phyloP scores from a whole-genome alignment of 2,329 filamentous ascomycete genomes.

The Mollisia scopiformis region DNA sequence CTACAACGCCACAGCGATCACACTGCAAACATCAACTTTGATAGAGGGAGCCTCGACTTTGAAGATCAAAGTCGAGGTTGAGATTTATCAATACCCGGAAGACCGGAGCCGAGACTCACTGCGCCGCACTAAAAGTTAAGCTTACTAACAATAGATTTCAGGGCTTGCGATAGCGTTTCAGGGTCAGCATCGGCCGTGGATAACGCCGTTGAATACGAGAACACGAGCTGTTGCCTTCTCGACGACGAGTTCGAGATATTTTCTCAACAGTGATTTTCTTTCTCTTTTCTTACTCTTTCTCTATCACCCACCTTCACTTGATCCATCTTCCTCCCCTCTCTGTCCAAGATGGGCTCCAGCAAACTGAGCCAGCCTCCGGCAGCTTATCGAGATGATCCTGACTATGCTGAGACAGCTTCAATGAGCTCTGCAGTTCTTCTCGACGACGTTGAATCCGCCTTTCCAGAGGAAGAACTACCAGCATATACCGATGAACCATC shows the following conservation, averaged over 20 bases:
- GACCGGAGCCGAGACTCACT: background rate
- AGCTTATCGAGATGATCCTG: slow-evolving; percentile 19
- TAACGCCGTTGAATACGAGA: background rate
- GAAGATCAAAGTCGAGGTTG: no score
- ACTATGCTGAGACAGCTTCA: slow-evolving; percentile 22
- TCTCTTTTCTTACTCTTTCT: background rate
- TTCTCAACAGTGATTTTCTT: background rate
- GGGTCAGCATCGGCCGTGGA: background rate
- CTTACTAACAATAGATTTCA: slow-evolving; percentile 1
- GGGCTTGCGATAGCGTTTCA: background rate
- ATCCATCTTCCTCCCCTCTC: background rate
- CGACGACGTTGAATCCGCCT: slow-evolving; percentile 18
- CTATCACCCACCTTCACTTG: background rate
- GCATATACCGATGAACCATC: slow-evolving; percentile 21
- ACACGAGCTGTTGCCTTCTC: background rate
- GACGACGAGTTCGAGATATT: background rate
- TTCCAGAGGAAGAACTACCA: slow-evolving; percentile 24
- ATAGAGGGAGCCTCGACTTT: background rate
- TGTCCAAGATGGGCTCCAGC: slow-evolving; percentile 7
- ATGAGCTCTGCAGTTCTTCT: slow-evolving; percentile 24
- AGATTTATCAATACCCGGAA: background rate
- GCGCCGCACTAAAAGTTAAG: background rate
- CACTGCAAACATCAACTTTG: background rate
- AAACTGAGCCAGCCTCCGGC: slow-evolving; percentile 3
- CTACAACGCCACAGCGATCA: background rate